Evolutionary conservation across 192 early-diverging fungal species (phyloP).

Genomic region (Backusella mclennaniae): DNA sequence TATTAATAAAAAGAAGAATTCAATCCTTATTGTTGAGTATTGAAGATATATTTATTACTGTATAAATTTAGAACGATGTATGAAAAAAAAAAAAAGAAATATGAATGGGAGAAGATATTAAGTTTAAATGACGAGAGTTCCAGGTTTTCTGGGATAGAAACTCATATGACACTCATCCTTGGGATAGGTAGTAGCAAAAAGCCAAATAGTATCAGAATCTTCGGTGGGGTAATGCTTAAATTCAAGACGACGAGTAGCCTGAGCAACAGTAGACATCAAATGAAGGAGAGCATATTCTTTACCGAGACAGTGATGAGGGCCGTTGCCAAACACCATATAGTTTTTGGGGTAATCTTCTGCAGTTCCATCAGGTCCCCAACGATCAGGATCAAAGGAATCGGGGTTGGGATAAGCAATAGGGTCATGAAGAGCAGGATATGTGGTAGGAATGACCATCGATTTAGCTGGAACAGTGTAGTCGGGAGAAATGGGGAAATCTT

Average conservation of each 20-base stretch:
- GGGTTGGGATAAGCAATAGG: constrained; percentile 36
- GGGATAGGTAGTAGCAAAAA: constrained; percentile 43
- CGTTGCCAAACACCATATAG: constrained; percentile 41
- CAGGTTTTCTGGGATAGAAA: constrained; percentile 19
- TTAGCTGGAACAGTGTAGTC: constrained; percentile 36
- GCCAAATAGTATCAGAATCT: constrained; percentile 37
- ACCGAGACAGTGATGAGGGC: constrained; percentile 41
- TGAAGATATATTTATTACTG: not conserved
- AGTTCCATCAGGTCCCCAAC: constrained; percentile 33
- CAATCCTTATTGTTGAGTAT: not conserved
- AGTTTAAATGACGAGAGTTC: not conserved
- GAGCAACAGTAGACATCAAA: constrained; percentile 31
- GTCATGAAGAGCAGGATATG: constrained; percentile 41
- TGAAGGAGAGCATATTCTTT: constrained; percentile 39
- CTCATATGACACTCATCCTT: constrained; percentile 38
- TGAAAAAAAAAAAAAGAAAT: not conserved
- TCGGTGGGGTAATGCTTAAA: constrained; percentile 35
- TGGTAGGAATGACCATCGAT: constrained; percentile 40
- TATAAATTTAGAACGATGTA: not conserved
- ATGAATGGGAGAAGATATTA: not conserved
- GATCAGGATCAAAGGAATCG: constrained; percentile 36
- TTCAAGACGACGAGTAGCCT: constrained; percentile 32
- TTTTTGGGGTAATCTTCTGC: constrained; percentile 39
- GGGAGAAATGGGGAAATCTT: constrained; percentile 28
- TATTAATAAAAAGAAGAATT: not conserved